phyloP scores from a whole-genome alignment of 306 rosid genomes.

The Mimosa bimucronata region DNA sequence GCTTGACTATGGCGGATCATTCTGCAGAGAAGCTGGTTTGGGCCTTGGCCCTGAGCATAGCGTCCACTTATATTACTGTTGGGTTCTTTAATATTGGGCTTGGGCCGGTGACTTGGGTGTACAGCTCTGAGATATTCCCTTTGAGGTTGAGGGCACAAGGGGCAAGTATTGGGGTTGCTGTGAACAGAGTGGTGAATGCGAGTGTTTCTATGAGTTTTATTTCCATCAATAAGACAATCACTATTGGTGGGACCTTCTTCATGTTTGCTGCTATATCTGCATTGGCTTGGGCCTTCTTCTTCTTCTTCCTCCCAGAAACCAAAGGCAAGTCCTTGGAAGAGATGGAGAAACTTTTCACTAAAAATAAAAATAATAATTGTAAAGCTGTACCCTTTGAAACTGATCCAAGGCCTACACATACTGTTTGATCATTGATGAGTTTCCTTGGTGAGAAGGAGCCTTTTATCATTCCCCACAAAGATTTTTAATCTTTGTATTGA shows the following conservation, averaged over 20 bases:
- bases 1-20: slow-evolving; percentile 60
- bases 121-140: slow-evolving; percentile 81
- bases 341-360: slow-evolving; percentile 62
- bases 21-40: slow-evolving; percentile 45
- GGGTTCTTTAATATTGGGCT: slow-evolving; percentile 74
- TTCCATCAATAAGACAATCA: slow-evolving; percentile 65
- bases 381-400: neutral
- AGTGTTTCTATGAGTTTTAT: slow-evolving; percentile 64
- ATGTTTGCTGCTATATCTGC: slow-evolving; percentile 68
- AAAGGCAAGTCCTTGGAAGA: slow-evolving; percentile 81
- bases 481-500: no score
- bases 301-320: slow-evolving; percentile 74
- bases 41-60: slow-evolving; percentile 62
- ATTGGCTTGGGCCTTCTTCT: slow-evolving; percentile 72
- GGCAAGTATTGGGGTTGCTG: slow-evolving; percentile 68
- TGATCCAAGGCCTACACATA: neutral
- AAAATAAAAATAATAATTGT: neutral
- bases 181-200: slow-evolving; percentile 73
- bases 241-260: slow-evolving; percentile 80
- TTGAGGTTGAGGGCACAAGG: slow-evolving; percentile 79
- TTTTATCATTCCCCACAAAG: neutral
- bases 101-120: slow-evolving; percentile 85
- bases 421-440: neutral
- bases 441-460: no score
- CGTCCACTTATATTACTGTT: slow-evolving; percentile 52